phyloP scores from a whole-genome alignment of 257 asterid genomes.

The Solanum corneliomulleri region DNA sequence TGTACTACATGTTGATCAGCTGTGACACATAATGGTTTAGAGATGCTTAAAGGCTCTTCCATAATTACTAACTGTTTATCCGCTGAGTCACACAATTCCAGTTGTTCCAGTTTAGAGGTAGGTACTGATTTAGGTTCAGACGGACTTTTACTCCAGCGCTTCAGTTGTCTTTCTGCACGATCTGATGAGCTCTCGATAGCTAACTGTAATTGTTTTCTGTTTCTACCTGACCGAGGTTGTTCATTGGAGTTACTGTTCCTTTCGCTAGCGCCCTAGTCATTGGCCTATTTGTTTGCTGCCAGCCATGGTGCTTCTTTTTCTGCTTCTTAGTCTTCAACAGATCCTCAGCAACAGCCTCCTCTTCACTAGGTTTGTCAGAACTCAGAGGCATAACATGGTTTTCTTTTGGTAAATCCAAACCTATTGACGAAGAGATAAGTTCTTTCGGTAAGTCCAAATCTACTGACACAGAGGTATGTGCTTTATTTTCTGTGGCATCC shows the following conservation, averaged over 20 bases:
- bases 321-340: not conserved
- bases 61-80: not conserved
- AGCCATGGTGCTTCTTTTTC: not conserved
- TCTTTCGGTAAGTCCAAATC: not conserved
- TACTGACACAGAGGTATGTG: not conserved
- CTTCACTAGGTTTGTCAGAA: not conserved
- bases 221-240: not conserved
- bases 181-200: not conserved
- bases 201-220: not conserved
- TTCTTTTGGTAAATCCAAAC: not conserved
- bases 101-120: not conserved
- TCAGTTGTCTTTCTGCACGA: slow-evolving; percentile 9
- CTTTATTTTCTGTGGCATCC: not conserved
- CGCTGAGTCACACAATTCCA: not conserved
- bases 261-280: not conserved
- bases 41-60: not conserved
- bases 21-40: not conserved
- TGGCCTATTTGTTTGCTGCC: not conserved
- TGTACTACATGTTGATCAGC: not conserved
- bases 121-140: not conserved
- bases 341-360: not conserved
- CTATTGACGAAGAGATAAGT: not conserved
- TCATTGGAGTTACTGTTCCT: not conserved
- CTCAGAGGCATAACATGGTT: not conserved
- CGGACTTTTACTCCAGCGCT: slow-evolving; percentile 5